phyloP scores from a whole-genome alignment of 257 asterid genomes.

The Solanum pennellii region DNA sequence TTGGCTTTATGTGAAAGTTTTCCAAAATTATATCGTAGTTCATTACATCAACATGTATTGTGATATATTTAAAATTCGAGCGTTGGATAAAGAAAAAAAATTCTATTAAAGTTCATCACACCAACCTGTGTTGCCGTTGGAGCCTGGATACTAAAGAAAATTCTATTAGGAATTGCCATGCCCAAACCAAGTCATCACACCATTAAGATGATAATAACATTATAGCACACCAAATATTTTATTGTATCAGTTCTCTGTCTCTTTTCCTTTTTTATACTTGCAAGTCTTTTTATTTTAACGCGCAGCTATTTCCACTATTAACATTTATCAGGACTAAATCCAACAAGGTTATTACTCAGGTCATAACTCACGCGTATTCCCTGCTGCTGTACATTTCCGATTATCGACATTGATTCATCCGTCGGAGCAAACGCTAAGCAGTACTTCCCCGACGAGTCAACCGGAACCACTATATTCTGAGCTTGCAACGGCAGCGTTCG shows the following conservation, averaged over 20 bases:
- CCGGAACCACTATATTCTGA: background rate
- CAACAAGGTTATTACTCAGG: background rate
- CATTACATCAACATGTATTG: no score
- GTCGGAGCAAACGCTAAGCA: slow-evolving; percentile 6
- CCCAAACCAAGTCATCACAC: background rate
- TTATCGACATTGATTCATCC: background rate
- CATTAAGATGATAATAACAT: background rate
- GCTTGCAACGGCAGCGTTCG: background rate
- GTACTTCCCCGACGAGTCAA: background rate
- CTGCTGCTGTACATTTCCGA: slow-evolving; percentile 2
- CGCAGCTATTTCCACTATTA: background rate
- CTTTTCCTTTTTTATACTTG: background rate
- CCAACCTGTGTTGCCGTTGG: background rate
- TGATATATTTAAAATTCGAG: no score
- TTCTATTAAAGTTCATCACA: background rate
- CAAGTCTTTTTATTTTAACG: background rate
- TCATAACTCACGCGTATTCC: background rate
- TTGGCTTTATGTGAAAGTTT: no score
- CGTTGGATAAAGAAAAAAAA: no score
- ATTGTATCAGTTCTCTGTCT: background rate
- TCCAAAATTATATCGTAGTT: no score
- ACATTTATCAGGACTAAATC: background rate
- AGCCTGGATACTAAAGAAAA: background rate
- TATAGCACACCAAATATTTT: background rate
- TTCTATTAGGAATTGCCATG: background rate